These are phyloP conservation scores for Dendryphion nanum DNA, from an alignment of 2,329 filamentous ascomycete genomes.

Conservation along the genomic window DNA sequence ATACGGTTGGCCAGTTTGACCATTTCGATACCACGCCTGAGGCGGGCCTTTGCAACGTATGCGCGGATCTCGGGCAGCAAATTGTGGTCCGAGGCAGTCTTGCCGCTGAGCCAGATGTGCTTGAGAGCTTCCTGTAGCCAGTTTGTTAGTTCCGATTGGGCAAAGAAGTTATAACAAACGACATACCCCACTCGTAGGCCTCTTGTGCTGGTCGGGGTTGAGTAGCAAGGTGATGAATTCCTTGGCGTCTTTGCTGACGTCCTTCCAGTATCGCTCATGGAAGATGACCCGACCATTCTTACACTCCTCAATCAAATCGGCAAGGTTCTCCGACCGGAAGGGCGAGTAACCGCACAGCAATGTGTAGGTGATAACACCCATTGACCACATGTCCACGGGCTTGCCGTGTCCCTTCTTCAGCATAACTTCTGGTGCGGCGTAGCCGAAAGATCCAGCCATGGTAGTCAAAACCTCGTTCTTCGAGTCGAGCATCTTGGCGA, in stretches of 20 bases:
- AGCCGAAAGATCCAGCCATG: constrained; percentile 98
- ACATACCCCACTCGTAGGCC: constrained; percentile 75
- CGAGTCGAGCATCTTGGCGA: constrained; percentile 94
- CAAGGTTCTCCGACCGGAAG: constrained; percentile 90
- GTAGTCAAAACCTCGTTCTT: constrained; percentile 91
- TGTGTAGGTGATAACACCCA: constrained; percentile 98
- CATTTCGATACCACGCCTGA: constrained; percentile 90
- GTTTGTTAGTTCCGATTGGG: not conserved
- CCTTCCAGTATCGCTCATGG: constrained; percentile 98
- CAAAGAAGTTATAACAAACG: constrained; percentile 18
- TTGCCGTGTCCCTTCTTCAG: constrained; percentile 96
- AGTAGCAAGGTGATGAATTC: constrained; percentile 85
- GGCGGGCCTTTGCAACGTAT: constrained; percentile 86
- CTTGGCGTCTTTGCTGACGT: constrained; percentile 93
- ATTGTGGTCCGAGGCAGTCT: constrained; percentile 93
- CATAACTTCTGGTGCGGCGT: constrained; percentile 98
- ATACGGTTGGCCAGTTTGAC: constrained; percentile 96
- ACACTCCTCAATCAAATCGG: constrained; percentile 93
- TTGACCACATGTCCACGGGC: constrained; percentile 98
- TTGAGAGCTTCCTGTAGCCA: constrained; percentile 66
- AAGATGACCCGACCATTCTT: constrained; percentile 81
- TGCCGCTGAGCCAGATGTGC: constrained; percentile 86
- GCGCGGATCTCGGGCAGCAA: constrained; percentile 95
- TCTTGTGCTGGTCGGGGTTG: constrained; percentile 72
- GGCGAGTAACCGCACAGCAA: constrained; percentile 97